Conservation (phyloP, 257 asterid genomes). For the Przewalskia tangutica region DNA sequence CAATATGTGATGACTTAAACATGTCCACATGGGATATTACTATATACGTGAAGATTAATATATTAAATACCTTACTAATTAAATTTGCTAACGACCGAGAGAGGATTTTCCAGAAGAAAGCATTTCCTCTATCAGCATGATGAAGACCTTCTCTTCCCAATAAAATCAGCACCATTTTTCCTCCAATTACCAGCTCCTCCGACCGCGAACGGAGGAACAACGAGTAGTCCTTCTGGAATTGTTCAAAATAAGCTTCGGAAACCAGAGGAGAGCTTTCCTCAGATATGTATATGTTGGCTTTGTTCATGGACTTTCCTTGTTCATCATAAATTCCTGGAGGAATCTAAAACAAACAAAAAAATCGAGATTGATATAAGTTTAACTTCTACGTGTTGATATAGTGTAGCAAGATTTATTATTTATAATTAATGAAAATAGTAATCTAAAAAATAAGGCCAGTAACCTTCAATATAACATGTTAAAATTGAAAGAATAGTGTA, state of each 20-base stretch:
- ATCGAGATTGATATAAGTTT: no score
- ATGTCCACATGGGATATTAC: background rate
- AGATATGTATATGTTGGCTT: conserved; percentile 55
- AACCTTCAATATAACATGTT: no score
- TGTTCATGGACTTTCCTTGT: conserved; percentile 38
- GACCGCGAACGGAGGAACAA: conserved; percentile 56
- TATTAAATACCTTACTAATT: conserved; percentile 36
- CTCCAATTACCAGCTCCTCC: conserved; percentile 48
- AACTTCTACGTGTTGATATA: no score
- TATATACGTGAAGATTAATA: background rate
- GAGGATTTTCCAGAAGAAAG: conserved; percentile 63
- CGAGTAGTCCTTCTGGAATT: conserved; percentile 55
- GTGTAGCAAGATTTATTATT: no score
- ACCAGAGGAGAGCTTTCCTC: conserved; percentile 48
- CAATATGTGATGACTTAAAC: background rate
- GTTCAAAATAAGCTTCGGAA: conserved; percentile 36
- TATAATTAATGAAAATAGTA: no score
- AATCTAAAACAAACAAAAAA: conserved; percentile 18
- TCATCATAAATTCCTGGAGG: conserved; percentile 53
- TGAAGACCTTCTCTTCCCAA: conserved; percentile 42
- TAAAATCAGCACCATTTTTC: conserved; percentile 64
- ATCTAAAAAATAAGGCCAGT: no score
- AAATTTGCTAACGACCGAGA: conserved; percentile 45
- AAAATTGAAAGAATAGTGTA: no score
- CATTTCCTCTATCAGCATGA: conserved; percentile 53